These are phyloP conservation scores for Fusarium fujikuroi DNA, from an alignment of 2,329 filamentous ascomycete species.

Conservation along the genomic window DNA sequence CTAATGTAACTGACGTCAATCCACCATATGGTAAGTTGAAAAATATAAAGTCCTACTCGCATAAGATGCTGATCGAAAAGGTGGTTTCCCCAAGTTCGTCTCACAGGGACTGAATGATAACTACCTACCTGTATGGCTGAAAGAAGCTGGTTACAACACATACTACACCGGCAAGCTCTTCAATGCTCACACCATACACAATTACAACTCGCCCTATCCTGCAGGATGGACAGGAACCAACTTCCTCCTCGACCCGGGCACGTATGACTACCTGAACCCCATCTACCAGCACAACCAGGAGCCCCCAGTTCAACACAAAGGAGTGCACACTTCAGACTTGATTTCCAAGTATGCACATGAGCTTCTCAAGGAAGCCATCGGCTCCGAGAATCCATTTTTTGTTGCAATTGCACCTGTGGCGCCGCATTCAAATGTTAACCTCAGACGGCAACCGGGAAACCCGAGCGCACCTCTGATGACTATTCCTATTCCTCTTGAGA, in stretches of 20 bases:
- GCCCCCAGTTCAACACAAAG: conserved; percentile 44
- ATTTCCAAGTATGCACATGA: conserved; percentile 67
- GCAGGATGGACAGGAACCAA: conserved; percentile 65
- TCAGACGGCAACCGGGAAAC: neutral
- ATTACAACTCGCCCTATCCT: conserved; percentile 67
- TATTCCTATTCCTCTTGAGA: conserved; percentile 65
- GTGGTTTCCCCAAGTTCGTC: conserved; percentile 72
- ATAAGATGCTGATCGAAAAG: conserved; percentile 34
- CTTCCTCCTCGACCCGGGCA: conserved; percentile 52
- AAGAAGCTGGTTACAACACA: conserved; percentile 73
- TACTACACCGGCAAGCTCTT: conserved; percentile 80
- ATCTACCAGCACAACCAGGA: conserved; percentile 59
- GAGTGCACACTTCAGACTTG: conserved; percentile 62
- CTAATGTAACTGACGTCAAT: conserved; percentile 66
- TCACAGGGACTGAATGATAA: conserved; percentile 72
- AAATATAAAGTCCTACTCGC: rapidly evolving
- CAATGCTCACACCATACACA: too few relatives aligned
- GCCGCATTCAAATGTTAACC: conserved; percentile 68
- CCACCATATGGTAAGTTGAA: neutral
- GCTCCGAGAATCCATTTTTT: conserved; percentile 70
- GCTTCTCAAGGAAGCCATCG: conserved; percentile 70
- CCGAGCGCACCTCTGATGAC: conserved; percentile 18
- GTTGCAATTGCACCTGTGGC: conserved; percentile 72
- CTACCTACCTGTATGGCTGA: conserved; percentile 78
- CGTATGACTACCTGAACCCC: conserved; percentile 59